phyloP scores from a whole-genome alignment of 768 basidiomycete species.

The Royoungia palumana region DNA sequence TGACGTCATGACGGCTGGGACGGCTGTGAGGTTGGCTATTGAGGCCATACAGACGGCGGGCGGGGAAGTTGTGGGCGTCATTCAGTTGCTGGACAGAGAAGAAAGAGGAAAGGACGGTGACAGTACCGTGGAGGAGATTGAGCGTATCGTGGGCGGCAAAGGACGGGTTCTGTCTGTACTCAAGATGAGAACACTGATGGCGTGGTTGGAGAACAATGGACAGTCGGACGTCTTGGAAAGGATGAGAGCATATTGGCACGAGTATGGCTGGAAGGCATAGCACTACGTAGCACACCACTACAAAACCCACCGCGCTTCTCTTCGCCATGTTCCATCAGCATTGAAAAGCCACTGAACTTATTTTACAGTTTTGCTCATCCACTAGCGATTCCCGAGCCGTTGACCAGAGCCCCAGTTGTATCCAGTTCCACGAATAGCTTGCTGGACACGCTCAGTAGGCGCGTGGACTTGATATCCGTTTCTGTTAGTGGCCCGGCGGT shows the following conservation, averaged over 20 bases:
- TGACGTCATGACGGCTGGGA: slow-evolving; percentile 94
- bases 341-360: no score
- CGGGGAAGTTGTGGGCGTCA: slow-evolving; percentile 84
- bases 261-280: slow-evolving; percentile 29
- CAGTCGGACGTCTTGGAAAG: slow-evolving; percentile 56
- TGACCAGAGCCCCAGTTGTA: slow-evolving; percentile 55
- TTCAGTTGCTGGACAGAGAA: slow-evolving; percentile 74
- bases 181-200: slow-evolving; percentile 80
- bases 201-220: slow-evolving; percentile 73
- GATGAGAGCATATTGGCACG: slow-evolving; percentile 67
- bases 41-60: slow-evolving; percentile 64
- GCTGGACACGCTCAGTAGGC: slow-evolving; percentile 39
- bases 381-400: slow-evolving; percentile 42
- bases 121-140: slow-evolving; percentile 83
- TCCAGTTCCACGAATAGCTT: slow-evolving; percentile 26
- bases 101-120: slow-evolving; percentile 44
- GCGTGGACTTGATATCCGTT: slow-evolving; percentile 58
- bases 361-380: no score
- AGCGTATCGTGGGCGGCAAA: slow-evolving; percentile 60
- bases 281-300: neutral
- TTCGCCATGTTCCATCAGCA: no score
- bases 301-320: no score
- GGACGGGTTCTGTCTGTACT: slow-evolving; percentile 77
- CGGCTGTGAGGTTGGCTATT: slow-evolving; percentile 82
- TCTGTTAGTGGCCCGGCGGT: slow-evolving; percentile 35